phyloP scores from a whole-genome alignment of 2,329 filamentous ascomycete genomes.

The Nigrospora sphaerica region DNA sequence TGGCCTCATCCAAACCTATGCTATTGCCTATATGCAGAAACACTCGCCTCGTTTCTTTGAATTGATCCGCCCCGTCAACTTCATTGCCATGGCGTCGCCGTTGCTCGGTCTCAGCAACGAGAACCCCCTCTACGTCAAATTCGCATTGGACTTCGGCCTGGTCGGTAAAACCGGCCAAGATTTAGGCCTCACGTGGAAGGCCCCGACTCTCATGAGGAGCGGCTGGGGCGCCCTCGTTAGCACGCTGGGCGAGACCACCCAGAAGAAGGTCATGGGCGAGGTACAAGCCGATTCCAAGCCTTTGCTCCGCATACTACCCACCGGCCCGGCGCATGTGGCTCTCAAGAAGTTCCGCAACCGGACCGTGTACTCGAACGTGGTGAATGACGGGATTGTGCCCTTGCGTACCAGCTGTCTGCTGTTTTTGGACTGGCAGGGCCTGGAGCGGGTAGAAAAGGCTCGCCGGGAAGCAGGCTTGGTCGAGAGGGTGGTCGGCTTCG shows the following conservation, averaged over 20 bases:
- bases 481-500: slow-evolving; percentile 87
- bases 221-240: slow-evolving; percentile 86
- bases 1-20: slow-evolving; percentile 86
- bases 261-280: slow-evolving; percentile 51
- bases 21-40: slow-evolving; percentile 93
- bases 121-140: slow-evolving; percentile 94
- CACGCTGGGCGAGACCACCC: slow-evolving; percentile 64
- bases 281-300: slow-evolving; percentile 78
- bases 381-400: slow-evolving; percentile 95
- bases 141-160: slow-evolving; percentile 90
- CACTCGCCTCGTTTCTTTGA: slow-evolving; percentile 90
- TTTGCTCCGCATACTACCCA: slow-evolving; percentile 79
- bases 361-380: slow-evolving; percentile 93
- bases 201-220: slow-evolving; percentile 75
- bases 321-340: slow-evolving; percentile 81
- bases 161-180: slow-evolving; percentile 96
- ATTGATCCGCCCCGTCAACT: slow-evolving; percentile 80
- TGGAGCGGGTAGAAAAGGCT: slow-evolving; percentile 91
- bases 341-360: slow-evolving; percentile 83
- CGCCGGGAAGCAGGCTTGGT: slow-evolving; percentile 86
- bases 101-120: slow-evolving; percentile 93
- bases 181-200: slow-evolving; percentile 87
- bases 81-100: slow-evolving; percentile 79
- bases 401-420: slow-evolving; percentile 91
- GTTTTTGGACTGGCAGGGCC: slow-evolving; percentile 92